Conservation (phyloP, 139 green algal species). For the Closterium sp. region DNA sequence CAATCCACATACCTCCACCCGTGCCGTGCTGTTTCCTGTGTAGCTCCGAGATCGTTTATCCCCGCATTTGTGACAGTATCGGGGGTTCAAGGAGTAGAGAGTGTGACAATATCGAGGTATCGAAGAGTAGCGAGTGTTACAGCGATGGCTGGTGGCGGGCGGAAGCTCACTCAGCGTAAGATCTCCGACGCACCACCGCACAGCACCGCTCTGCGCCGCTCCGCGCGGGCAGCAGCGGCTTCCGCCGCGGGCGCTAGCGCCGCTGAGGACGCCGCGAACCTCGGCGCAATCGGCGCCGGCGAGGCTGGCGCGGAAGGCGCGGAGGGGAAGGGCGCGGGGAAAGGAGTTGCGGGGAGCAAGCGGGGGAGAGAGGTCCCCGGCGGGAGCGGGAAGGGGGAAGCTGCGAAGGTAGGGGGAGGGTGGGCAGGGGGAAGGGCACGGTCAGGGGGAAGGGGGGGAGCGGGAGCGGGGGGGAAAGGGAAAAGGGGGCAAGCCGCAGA, state of each 20-base stretch:
- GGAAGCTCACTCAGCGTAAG: background rate
- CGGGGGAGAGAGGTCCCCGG: background rate
- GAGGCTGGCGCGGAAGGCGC: background rate
- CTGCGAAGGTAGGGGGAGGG: background rate
- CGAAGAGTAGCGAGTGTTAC: background rate
- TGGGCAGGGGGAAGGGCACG: background rate
- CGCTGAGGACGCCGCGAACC: no score
- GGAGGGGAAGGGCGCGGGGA: background rate
- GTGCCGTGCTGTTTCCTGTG: background rate
- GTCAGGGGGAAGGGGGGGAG: background rate
- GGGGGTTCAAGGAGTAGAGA: background rate
- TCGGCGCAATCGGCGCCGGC: background rate
- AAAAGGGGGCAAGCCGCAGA: background rate
- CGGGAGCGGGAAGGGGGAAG: background rate
- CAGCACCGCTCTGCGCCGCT: background rate
- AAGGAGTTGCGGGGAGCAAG: background rate
- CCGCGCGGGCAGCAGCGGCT: background rate
- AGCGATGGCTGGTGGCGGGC: background rate
- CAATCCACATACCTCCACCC: background rate
- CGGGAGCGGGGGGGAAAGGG: background rate
- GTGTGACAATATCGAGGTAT: background rate
- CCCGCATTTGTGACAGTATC: background rate
- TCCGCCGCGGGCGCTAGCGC: background rate
- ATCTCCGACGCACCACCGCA: background rate
- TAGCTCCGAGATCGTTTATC: background rate